Base-by-base conservation (phyloP, 176 grass and related monocot genomes). In the Melocanna baccifera region DNA sequence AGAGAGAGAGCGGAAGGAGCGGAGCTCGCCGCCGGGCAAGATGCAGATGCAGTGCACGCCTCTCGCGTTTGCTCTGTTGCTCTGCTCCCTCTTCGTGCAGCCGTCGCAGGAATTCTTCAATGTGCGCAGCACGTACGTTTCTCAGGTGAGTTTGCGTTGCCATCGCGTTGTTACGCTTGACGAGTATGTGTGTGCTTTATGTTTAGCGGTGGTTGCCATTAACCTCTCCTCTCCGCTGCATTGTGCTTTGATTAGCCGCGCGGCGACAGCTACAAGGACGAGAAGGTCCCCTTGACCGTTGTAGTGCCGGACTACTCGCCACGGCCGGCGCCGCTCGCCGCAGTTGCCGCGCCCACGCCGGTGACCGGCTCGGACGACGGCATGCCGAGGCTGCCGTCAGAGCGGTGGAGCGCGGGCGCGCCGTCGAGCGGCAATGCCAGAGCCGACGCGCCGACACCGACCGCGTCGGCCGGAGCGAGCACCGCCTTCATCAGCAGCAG, bases 401-500 rank as follows among this genome's bases (percentile, higher is more conserved):
- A 93, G 43, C 62, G 89, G 25, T 37, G 66, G 61, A 22, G 53
- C 71, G 18, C 87, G 19, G 36, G 75, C 80, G 57, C 67, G 57
- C 47, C 72, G 64, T 52, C 59, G 36, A 55, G 37, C 29, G 41
- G 25, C 72, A 65, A 25, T 71, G 56, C 12, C 42, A 59, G 40
- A 56, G 39, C 40, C 7, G 30, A 25, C 11, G 77, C 81, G 0
- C 73, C 57, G 28, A 39, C 85, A 40, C 94, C 92, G 14, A 71
- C 80, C 40, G 14, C 88, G 39, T 76, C 69, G 52, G 45, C 42
- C 23, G 82, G 22, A 4, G 30, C 86, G 9, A 88, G 86, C 56
- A 78, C 92, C 19, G 89, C 93, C 39, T 98, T 98, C 80, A 95
- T 98, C 77, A 93, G 87, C 75, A 98, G 93, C 83, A 95, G 85